These are phyloP conservation scores for Sclerotinia trifoliorum DNA, from an alignment of 2,329 filamentous ascomycete species.

Conservation along the genomic window DNA sequence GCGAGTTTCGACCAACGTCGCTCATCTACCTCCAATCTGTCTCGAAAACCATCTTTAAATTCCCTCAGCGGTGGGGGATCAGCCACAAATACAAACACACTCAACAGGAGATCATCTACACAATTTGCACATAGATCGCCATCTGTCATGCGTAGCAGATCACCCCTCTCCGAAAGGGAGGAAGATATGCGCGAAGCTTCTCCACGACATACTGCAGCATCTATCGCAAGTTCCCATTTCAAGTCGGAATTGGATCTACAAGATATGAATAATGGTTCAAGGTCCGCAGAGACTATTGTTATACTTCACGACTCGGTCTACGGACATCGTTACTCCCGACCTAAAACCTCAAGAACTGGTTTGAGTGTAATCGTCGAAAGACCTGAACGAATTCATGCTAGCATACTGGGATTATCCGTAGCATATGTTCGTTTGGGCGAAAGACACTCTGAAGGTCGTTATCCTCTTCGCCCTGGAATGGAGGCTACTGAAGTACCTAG, in stretches of 20 bases:
- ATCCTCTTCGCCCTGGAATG: constrained; percentile 64
- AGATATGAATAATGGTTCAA: constrained; percentile 29
- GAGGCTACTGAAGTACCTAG: constrained; percentile 52
- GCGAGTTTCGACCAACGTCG: constrained; percentile 44
- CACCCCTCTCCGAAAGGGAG: constrained; percentile 42
- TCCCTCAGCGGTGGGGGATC: constrained; percentile 44
- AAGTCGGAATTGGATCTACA: constrained; percentile 38
- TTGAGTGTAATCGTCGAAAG: constrained; percentile 86
- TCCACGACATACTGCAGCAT: constrained; percentile 49
- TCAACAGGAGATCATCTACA: constrained; percentile 45
- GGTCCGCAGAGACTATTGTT: constrained; percentile 66
- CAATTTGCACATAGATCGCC: constrained; percentile 40
- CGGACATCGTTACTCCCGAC: constrained; percentile 85
- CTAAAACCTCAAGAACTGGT: constrained; percentile 68
- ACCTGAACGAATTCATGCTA: constrained; percentile 85
- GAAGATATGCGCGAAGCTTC: constrained; percentile 39
- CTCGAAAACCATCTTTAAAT: constrained; percentile 45
- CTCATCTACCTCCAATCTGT: constrained; percentile 44
- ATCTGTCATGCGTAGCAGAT: constrained; percentile 42
- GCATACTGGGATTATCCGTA: constrained; percentile 74
- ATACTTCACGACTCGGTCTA: constrained; percentile 93
- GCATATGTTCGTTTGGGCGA: constrained; percentile 91
- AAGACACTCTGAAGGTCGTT: constrained; percentile 68
- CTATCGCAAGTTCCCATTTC: constrained; percentile 41
- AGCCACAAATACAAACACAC: constrained; percentile 41